Evolutionary conservation across 129 eudicot species (phyloP), one percentile per base, ranked within the genome.

Genomic region (Arctium minus): DNA sequence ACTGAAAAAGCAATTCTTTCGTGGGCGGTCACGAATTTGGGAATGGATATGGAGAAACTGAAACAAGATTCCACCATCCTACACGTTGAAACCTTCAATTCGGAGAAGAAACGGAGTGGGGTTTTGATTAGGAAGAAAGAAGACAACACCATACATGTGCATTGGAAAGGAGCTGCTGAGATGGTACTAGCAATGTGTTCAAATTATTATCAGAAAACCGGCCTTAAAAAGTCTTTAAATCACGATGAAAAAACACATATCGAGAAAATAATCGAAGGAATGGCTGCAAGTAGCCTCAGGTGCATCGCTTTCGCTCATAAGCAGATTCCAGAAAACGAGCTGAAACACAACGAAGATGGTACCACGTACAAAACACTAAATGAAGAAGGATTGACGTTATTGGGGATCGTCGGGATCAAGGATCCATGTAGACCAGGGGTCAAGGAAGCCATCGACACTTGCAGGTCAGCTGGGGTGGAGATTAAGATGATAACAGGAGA

Each of bases 81-180:
- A 72, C 91, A 88, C 22, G 93, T 92, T 3, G 95, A 90, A 62
- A 89, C 92, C 10, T 94, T 94, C 83, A 94, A 94, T 79, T 94
- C 98, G 8, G 88, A 87, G 77, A 94, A 94, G 93, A 94, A 94
- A 79, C 85, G 94, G 50, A 94, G 98, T 71, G 95, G 97, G 12
- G 91, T 94, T 18, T 79, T 80, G 46, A 79, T 89, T 76, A 85
- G 36, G 86, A 88, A 79, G 74, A 89, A 79, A 37, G 84, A 76
- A 36, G 91, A 90, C 64, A 46, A 86, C 44, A 79, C 86, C 13
- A 48, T 78, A 62, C 89, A 90, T 50, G 91, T 89, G 29, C 97
- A 94, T 73, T 92, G 97, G 94, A 94, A 94, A 80, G 98, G 98
- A 77, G 98, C 98, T 6, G 97, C 98, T 64, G 98, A 94, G 81